These are phyloP conservation scores for Penicillium corylophilum DNA, from an alignment of 2,329 filamentous ascomycete genomes.

Conservation along the genomic window DNA sequence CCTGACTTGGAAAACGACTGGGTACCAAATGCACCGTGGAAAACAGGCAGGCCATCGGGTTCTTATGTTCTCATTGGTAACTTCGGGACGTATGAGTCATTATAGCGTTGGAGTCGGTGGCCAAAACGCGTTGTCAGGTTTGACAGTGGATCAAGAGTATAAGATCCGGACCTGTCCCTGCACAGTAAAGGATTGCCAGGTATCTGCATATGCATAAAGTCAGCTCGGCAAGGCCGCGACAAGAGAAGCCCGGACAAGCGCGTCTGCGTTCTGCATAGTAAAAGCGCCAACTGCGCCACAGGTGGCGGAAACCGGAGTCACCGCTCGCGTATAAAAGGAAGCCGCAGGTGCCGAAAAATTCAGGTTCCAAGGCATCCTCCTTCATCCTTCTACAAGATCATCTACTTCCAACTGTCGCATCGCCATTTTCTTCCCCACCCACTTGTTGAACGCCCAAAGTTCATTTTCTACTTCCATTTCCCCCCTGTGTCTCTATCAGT, in stretches of 20 bases:
- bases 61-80: background rate
- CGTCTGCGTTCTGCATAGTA: background rate
- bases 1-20: background rate
- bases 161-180: background rate
- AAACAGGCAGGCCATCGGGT: background rate
- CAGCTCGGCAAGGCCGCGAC: constrained; percentile 11
- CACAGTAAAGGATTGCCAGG: background rate
- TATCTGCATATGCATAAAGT: background rate
- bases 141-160: background rate
- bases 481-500: background rate
- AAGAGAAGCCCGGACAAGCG: constrained; percentile 4
- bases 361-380: constrained; percentile 2
- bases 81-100: background rate
- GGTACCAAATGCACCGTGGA: background rate
- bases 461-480: background rate
- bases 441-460: background rate
- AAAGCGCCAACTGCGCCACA: constrained; percentile 12
- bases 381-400: background rate
- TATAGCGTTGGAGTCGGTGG: background rate
- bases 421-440: background rate
- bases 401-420: background rate
- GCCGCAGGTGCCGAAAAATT: constrained; percentile 2
- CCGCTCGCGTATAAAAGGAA: constrained; percentile 5
- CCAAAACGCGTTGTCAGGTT: background rate
- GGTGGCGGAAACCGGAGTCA: constrained; percentile 11